Evolutionary conservation across 768 basidiomycete species (phyloP), one percentile per base, ranked within the genome.

Genomic region (Dioszegia hungarica): DNA sequence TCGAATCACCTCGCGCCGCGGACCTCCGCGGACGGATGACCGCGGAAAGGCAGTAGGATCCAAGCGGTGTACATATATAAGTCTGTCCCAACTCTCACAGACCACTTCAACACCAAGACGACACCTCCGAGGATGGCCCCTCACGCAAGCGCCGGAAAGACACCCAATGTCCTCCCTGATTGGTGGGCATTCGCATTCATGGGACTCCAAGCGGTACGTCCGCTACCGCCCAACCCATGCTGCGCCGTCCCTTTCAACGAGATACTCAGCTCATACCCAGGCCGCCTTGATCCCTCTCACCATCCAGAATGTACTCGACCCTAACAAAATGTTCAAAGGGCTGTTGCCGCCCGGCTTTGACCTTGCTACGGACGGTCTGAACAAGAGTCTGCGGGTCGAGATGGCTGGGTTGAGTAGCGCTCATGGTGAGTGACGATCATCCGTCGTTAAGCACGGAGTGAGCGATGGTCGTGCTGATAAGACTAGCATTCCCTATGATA

Each of bases 151-250:
- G n/a, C n/a, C n/a, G 31, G 31, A 6, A 33, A 33, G 31, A 33
- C 14, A 14, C 31, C 41, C 6, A 49, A 49, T 34, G 54, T 56
- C 25, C 34, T 56, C 11, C 54, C 54, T n/a, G 44, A 56, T 20
- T 56, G 54, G 54, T 56, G 54, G 54, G 34, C 54, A 6, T 56
- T 46, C 33, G 12, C 44, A 19, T 56, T 56, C 44, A 44, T 56
- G 25, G 54, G 38, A 36, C 44, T 56, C 11, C 43, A 56, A 29
- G 33, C 54, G 15, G 54, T 56, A 38, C 28, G 54, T 27, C 22
- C 8, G 5, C 14, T 14, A 12, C 19, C 5, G 11, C 24, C 22
- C 24, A 10, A 3, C 8, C 40, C 17, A 31, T 17, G 6, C 1
- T 17, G 33, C 28, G 36, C 22, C n/a, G n/a, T n/a, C n/a, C n/a